Conservation (phyloP, 441 rosid genomes). For the Populus tomentosa region DNA sequence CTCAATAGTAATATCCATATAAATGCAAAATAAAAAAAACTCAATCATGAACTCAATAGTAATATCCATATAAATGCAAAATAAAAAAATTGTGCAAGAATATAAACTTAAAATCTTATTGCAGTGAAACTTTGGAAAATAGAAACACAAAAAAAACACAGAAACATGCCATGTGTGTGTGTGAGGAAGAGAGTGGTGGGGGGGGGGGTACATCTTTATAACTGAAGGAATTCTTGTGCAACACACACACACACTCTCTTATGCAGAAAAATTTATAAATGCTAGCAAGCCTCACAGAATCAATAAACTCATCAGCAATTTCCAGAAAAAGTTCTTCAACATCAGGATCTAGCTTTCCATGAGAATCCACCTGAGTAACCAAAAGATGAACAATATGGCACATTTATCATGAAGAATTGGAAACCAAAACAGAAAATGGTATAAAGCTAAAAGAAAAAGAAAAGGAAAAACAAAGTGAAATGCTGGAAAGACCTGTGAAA, state of each 20-base stretch:
- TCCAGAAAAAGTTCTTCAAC: conserved; percentile 96
- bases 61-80: neutral
- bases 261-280: neutral
- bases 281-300: conserved; percentile 63
- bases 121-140: neutral
- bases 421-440: conserved; percentile 2
- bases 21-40: neutral
- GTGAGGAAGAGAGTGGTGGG: neutral
- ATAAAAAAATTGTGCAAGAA: neutral
- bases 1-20: neutral
- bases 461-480: conserved; percentile 1
- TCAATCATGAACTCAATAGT: neutral
- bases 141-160: neutral
- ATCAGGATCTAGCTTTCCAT: conserved; percentile 70
- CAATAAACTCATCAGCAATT: conserved; percentile 91
- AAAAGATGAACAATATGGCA: neutral
- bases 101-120: too few species aligned
- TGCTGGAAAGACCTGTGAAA: conserved; percentile 67
- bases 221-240: neutral
- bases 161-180: neutral
- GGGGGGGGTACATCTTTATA: neutral
- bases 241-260: neutral
- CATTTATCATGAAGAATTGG: conserved; percentile 4
- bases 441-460: conserved; percentile 7
- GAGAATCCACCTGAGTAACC: conserved; percentile 70